Conservation (phyloP, 768 basidiomycete species). For the Leccinum pellstonianum region DNA sequence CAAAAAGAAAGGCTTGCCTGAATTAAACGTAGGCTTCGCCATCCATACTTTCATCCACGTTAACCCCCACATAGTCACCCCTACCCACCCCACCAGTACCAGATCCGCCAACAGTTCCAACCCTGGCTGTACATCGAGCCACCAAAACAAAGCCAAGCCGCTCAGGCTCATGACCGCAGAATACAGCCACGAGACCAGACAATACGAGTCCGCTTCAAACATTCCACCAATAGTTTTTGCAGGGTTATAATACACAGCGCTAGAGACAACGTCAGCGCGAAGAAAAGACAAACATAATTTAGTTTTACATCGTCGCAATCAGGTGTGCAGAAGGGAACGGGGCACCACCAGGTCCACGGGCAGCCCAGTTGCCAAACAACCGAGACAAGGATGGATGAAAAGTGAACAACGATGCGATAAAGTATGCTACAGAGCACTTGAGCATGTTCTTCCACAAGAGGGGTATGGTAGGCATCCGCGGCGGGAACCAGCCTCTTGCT, state of each 20-base stretch:
- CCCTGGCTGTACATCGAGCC: constrained; percentile 67
- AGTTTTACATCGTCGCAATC: constrained; percentile 80
- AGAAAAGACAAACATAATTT: neutral
- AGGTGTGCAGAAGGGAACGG: constrained; percentile 84
- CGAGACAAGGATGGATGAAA: constrained; percentile 75
- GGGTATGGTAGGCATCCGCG: constrained; percentile 41
- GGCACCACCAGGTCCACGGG: constrained; percentile 45
- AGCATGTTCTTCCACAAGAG: constrained; percentile 68
- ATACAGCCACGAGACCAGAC: constrained; percentile 65
- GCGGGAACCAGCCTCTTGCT: constrained; percentile 9
- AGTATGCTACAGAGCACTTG: constrained; percentile 91
- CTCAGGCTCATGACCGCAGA: constrained; percentile 70
- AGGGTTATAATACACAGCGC: constrained; percentile 88
- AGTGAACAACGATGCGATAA: constrained; percentile 89
- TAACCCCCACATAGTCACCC: constrained; percentile 72
- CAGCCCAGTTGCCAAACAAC: constrained; percentile 60
- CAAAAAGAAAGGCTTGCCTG: constrained; percentile 46
- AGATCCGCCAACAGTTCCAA: constrained; percentile 74
- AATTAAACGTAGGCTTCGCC: constrained; percentile 83
- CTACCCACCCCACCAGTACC: constrained; percentile 79
- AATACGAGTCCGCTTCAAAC: constrained; percentile 87
- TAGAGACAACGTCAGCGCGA: constrained; percentile 26
- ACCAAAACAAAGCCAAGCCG: constrained; percentile 79
- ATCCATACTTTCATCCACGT: constrained; percentile 95
- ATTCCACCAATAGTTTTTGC: constrained; percentile 92